phyloP scores from a whole-genome alignment of 257 asterid species.

The Galeopsis tetrahit region DNA sequence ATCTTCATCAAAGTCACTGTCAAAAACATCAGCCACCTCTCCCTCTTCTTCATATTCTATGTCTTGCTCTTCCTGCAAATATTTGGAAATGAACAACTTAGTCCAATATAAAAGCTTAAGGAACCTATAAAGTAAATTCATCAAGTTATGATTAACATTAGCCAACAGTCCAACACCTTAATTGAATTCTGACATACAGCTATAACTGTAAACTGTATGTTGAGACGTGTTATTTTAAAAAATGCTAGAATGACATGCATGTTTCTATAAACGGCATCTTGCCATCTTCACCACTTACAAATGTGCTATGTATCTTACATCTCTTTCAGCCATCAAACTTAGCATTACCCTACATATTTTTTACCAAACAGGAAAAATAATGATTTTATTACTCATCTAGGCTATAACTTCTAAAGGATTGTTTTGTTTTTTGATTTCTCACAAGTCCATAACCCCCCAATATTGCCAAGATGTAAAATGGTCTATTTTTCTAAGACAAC shows the following conservation, averaged over 20 bases:
- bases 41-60: constrained; percentile 78
- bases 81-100: constrained; percentile 15
- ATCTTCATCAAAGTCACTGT: constrained; percentile 96
- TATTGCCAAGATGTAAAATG: neutral
- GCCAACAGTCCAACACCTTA: neutral
- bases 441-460: neutral
- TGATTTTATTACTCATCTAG: neutral
- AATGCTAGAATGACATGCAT: neutral
- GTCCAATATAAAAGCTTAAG: neutral
- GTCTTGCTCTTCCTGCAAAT: constrained; percentile 80
- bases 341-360: neutral
- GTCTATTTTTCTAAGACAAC: neutral
- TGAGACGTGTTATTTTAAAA: constrained; percentile 18
- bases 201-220: neutral
- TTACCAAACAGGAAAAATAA: neutral
- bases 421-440: neutral
- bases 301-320: constrained; percentile 5
- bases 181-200: neutral
- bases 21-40: constrained; percentile 86
- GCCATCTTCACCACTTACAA: constrained; percentile 22
- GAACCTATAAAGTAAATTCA: neutral
- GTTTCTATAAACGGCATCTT: constrained; percentile 16
- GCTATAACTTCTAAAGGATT: neutral
- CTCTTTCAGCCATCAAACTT: constrained; percentile 5
- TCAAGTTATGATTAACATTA: neutral